Base-by-base conservation (phyloP, 2,329 filamentous ascomycete genomes). In the Colletotrichum cuscutae region DNA sequence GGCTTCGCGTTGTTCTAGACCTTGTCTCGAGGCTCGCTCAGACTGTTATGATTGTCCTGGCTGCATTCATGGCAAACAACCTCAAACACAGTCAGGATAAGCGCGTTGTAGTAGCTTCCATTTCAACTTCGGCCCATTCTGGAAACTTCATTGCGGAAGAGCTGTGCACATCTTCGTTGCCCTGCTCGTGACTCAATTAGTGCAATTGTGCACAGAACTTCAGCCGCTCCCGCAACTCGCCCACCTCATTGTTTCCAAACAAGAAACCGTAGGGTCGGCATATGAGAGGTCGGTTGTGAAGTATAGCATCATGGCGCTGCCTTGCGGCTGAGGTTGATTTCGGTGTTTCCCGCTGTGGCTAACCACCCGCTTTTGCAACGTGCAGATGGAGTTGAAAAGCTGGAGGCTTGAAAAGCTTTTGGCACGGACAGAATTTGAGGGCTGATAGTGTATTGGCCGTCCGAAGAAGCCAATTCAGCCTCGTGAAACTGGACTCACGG, bases 161-260 rank as follows among this genome's bases (percentile, higher is more conserved):
- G 59, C 65, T 64, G 70, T 72, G 65, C 65, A 64, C 59, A 46
- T 32, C 4, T 49, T 13, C 24, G 12, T 30, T 57, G 19, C 19
- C 13, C 37, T 19, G 35, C 57, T 22, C 57, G 64, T 58, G 57
- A 68, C 59, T 32, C 46, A 15, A 57, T 53, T 26, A 61, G 56
- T 61, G 22, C 19, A 35, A 6, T 57, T 56, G 54, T 65, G 71
- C 71, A 72, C 66, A 35, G 66, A 52, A 52, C 9, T 49, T 28
- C 46, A 32, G 60, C 66, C 66, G 22, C 32, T 57, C 46, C 60
- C 56, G 46, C 66, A 12, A 30, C n/a, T 42, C 53, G 19, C 19
- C 26, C 65, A 24, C 28, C 53, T 53, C 30, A 5, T 42, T 60
- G 30, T 60, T 59, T 58, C n/a, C 57, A 63, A 46, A 30, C 30